phyloP scores from a whole-genome alignment of 2,329 filamentous ascomycete species.

The Venturia carpophila region DNA sequence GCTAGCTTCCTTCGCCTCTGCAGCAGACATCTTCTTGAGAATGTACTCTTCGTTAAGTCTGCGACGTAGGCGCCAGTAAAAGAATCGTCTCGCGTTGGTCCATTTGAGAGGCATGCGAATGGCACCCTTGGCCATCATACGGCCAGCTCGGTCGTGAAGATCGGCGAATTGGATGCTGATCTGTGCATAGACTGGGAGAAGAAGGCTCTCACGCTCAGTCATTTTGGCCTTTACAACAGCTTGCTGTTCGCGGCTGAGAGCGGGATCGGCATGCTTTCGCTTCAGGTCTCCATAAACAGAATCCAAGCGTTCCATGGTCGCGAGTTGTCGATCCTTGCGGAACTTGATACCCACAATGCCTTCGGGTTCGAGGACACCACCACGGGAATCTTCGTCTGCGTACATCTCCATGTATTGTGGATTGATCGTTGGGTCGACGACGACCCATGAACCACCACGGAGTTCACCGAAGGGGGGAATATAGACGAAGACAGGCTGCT shows the following conservation, averaged over 20 bases:
- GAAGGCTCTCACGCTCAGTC: conserved; percentile 72
- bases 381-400: conserved; percentile 86
- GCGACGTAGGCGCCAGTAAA: conserved; percentile 98
- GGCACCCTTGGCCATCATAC: conserved; percentile 96
- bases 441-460: conserved; percentile 96
- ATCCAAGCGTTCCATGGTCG: conserved; percentile 94
- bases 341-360: conserved; percentile 99
- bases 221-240: conserved; percentile 77
- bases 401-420: conserved; percentile 98
- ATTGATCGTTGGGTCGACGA: conserved; percentile 98
- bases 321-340: conserved; percentile 91
- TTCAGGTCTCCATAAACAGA: conserved; percentile 74
- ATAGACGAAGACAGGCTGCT: conserved; percentile 98
- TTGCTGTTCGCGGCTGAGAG: conserved; percentile 64
- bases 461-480: conserved; percentile 95
- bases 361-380: conserved; percentile 95
- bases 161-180: conserved; percentile 96
- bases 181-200: conserved; percentile 89
- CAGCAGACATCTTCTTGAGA: conserved; percentile 69
- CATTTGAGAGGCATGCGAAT: conserved; percentile 80
- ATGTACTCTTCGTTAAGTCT: conserved; percentile 97
- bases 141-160: conserved; percentile 89
- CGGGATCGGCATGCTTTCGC: conserved; percentile 61
- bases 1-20: conserved; percentile 38
- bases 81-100: conserved; percentile 88